Evolutionary conservation across 805 yeast species (phyloP), one percentile per base, ranked within the genome.

Genomic region (Clavispora santaluciae): DNA sequence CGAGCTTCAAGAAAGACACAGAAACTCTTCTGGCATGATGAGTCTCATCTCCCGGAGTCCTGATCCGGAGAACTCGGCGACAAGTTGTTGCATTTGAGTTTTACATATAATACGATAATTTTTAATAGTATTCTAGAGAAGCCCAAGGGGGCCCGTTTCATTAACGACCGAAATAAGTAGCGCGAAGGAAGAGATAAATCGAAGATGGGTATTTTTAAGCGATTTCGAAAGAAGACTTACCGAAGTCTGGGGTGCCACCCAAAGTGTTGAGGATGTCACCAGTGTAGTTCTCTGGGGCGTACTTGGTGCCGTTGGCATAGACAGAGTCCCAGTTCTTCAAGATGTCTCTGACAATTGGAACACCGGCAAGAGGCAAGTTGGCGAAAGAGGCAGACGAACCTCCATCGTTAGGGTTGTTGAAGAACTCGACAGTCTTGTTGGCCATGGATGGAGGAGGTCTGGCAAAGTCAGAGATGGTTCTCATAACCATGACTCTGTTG

Each of bases 231-330:
- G 41, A 28, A 1, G 49, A 2, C 53, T 58, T 60, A 12, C 73
- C 73, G 36, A 67, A 66, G 49, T 68, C 63, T 35, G 68, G 68
- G 12, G 51, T 60, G 7, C 71, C 70, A 30, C 70, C 83, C 39
- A 80, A 66, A 33, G 82, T 68, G 38, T 76, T 80, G 45, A 69
- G 74, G 43, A 75, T 66, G 54, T 80, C 86, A 48, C 86, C 86
- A 40, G 79, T 65, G 57, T 79, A 80, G 64, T 78, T 78, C 16
- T 60, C 60, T 12, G 83, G 65, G 35, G 56, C 55, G 50, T 63
- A 72, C 11, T 61, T 46, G 36, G 62, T 59, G 23, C 65, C 65
- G 2, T 44, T 37, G 38, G 44, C 55, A 49, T 67, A 65, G n/a
- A 60, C 55, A 4, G 46, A 41, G 26, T 64, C 67, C 74, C 78